A percentile compares a stretch with the other conserved stretches of the same genome.
phyloP scores from a whole-genome alignment of 805 yeast species.

The Yarrowia sp. region DNA sequence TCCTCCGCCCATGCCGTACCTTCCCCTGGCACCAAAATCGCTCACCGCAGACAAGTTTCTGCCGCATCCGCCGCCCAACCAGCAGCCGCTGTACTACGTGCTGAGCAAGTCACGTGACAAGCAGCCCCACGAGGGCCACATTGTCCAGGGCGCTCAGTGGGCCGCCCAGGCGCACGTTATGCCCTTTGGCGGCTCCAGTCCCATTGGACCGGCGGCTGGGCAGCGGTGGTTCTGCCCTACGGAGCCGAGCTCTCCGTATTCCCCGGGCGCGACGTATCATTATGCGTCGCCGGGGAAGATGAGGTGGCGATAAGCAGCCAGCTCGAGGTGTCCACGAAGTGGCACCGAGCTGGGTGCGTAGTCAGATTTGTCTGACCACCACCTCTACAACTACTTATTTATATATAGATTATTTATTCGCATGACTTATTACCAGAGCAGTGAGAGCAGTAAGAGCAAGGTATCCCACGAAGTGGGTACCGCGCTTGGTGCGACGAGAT shows the following conservation, averaged over 20 bases:
- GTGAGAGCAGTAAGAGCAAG: too few species aligned
- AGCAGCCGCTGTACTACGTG: constrained; percentile 22
- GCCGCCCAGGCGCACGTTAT: not conserved
- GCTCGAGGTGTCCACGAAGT: too few species aligned
- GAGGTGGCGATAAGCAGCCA: not conserved
- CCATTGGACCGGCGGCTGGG: not conserved
- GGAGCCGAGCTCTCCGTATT: constrained; percentile 8
- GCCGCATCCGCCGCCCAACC: constrained; percentile 24
- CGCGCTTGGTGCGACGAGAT: too few species aligned
- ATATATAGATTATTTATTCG: constrained; percentile 21
- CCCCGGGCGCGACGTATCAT: not conserved
- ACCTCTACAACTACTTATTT: too few species aligned
- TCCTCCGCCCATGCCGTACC: constrained; percentile 18
- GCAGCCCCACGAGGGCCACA: constrained; percentile 25
- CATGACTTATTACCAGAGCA: not conserved
- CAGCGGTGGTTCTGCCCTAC: constrained; percentile 3
- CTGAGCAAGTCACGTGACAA: constrained; percentile 12
- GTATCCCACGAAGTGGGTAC: too few species aligned
- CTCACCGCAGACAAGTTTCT: constrained; percentile 24
- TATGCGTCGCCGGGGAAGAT: constrained; percentile 11
- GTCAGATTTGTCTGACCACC: too few species aligned
- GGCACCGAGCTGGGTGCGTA: too few species aligned
- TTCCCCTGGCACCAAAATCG: constrained; percentile 9
- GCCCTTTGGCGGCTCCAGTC: not conserved
- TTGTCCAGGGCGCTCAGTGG: not conserved